Percentiles rank a stretch among this genome's conserved stretches.
Conservation (phyloP, 2,329 filamentous ascomycete genomes). For the Neofusicoccum ribis region DNA sequence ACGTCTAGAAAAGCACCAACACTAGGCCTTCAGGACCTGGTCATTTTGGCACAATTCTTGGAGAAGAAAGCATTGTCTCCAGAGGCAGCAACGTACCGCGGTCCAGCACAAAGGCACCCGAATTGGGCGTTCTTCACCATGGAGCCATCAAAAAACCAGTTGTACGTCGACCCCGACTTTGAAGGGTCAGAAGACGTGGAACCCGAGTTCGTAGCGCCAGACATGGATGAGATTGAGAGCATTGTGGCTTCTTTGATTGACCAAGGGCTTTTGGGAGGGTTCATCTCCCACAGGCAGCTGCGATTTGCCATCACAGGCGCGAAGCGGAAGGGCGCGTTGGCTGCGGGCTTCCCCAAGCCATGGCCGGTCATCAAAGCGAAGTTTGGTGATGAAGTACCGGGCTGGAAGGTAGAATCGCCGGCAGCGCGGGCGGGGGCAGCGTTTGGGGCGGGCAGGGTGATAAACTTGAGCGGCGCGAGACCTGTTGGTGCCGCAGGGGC, state of each 20-base stretch:
- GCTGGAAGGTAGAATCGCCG: constrained; percentile 62
- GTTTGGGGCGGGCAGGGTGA: constrained; percentile 53
- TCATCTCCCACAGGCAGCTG: constrained; percentile 73
- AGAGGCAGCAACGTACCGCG: constrained; percentile 30
- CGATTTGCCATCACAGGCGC: constrained; percentile 83
- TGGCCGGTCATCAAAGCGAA: constrained; percentile 67
- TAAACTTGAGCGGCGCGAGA: constrained; percentile 58
- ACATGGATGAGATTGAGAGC: constrained; percentile 70
- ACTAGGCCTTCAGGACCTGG: constrained; percentile 65
- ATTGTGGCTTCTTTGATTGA: constrained; percentile 74
- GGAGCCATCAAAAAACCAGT: constrained; percentile 46
- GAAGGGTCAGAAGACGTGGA: constrained; percentile 34
- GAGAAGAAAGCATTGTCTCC: constrained; percentile 54
- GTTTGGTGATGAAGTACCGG: constrained; percentile 62
- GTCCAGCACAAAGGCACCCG: constrained; percentile 42
- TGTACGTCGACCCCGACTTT: constrained; percentile 49
- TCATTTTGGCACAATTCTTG: constrained; percentile 64
- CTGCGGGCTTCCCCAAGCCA: constrained; percentile 73
- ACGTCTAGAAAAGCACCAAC: constrained; percentile 67
- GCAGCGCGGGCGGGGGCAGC: constrained; percentile 23
- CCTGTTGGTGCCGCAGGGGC: constrained; percentile 34
- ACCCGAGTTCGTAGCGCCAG: constrained; percentile 38
- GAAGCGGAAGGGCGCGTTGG: constrained; percentile 56
- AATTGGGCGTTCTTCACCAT: constrained; percentile 50
- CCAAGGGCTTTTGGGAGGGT: constrained; percentile 80